Percentiles rank a stretch among this genome's conserved stretches.
phyloP scores from a whole-genome alignment of 805 yeast genomes.

The Candida ascalaphidarum region DNA sequence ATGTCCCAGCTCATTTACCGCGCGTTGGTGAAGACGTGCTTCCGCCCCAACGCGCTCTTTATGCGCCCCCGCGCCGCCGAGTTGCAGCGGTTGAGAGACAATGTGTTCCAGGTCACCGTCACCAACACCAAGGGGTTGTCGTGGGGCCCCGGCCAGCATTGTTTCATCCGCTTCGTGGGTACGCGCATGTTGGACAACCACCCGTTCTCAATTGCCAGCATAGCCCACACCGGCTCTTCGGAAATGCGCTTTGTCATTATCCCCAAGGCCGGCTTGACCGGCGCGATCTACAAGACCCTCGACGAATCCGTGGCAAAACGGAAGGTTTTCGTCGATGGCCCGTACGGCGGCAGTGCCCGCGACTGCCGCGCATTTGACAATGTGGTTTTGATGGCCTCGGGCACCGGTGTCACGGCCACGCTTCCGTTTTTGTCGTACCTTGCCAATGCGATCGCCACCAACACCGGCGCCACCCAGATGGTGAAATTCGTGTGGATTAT shows the following conservation, averaged over 20 bases:
- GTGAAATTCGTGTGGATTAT: slow-evolving; percentile 40
- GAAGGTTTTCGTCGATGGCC: slow-evolving; percentile 43
- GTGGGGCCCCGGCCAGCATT: slow-evolving; percentile 52
- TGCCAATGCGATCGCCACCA: slow-evolving; percentile 10
- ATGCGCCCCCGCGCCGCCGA: slow-evolving; percentile 29
- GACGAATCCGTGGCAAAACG: slow-evolving; percentile 17
- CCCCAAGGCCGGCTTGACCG: slow-evolving; percentile 41
- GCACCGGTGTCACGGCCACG: slow-evolving; percentile 46
- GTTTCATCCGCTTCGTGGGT: slow-evolving; percentile 39
- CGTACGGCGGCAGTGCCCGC: slow-evolving; percentile 47
- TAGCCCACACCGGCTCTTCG: slow-evolving; percentile 9
- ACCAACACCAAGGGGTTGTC: slow-evolving; percentile 21
- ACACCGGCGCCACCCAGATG: not conserved
- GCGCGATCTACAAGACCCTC: slow-evolving; percentile 17
- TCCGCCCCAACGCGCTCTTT: slow-evolving; percentile 34
- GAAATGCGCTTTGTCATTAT: slow-evolving; percentile 37
- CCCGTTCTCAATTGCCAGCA: slow-evolving; percentile 44
- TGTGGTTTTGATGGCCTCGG: slow-evolving; percentile 34
- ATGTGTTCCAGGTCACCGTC: slow-evolving; percentile 27
- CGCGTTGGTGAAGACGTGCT: slow-evolving; percentile 34
- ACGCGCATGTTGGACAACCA: slow-evolving; percentile 41
- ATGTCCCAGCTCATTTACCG: slow-evolving; percentile 39
- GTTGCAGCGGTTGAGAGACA: slow-evolving; percentile 14
- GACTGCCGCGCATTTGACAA: slow-evolving; percentile 37
- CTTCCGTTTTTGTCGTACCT: slow-evolving; percentile 32